Conservation (phyloP, 345 rosid species). For the Hypericum androsaemum region DNA sequence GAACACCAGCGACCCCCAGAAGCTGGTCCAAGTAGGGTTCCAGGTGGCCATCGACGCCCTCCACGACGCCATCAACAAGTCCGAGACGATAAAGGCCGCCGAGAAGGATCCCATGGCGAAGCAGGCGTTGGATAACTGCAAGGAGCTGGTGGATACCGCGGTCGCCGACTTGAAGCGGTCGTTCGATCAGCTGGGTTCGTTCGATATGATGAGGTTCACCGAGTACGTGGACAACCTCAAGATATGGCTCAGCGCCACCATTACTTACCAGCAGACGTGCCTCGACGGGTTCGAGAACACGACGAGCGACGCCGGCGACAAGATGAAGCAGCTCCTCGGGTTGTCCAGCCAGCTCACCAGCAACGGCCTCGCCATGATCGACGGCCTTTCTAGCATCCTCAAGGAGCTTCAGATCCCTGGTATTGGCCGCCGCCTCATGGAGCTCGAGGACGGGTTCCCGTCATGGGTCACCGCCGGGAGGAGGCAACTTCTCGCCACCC, state of each 20-base stretch:
- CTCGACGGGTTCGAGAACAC: constrained; percentile 55
- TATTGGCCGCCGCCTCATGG: constrained; percentile 5
- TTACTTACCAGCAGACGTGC: constrained; percentile 69
- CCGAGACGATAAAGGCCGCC: constrained; percentile 27
- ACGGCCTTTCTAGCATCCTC: constrained; percentile 27
- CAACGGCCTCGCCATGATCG: constrained; percentile 67
- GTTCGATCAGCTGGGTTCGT: constrained; percentile 25
- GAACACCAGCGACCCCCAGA: constrained; percentile 41
- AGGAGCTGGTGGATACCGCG: constrained; percentile 40
- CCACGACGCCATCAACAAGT: constrained; percentile 27
- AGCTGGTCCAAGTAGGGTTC: constrained; percentile 47
- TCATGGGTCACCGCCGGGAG: constrained; percentile 33
- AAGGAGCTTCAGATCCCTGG: constrained; percentile 18
- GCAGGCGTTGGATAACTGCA: constrained; percentile 45
- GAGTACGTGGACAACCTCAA: constrained; percentile 38
- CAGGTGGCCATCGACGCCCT: constrained; percentile 33
- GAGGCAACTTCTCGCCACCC: constrained; percentile 28
- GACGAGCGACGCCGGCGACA: constrained; percentile 25
- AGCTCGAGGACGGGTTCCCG: constrained; percentile 26
- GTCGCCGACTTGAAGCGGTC: constrained; percentile 46
- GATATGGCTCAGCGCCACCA: constrained; percentile 67
- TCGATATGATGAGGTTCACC: constrained; percentile 25
- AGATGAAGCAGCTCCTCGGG: constrained; percentile 35
- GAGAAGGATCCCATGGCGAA: constrained; percentile 40
- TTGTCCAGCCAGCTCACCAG: constrained; percentile 42